Evolutionary conservation across 306 rosid genomes (phyloP), one percentile per base, ranked within the genome.

Genomic region (Rubus idaeus): DNA sequence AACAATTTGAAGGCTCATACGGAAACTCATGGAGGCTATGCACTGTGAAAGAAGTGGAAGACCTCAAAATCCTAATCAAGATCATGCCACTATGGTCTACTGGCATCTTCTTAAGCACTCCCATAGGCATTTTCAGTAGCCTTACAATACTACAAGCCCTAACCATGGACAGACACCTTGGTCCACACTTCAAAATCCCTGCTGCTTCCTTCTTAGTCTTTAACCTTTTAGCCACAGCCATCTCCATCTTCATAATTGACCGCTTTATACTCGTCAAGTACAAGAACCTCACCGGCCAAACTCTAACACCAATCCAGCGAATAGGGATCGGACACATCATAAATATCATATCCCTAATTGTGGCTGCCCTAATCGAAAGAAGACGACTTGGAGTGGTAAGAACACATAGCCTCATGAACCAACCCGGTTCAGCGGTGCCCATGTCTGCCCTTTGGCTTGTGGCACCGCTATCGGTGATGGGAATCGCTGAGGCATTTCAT

Each of bases 11-110:
- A 10, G 71, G 67, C 73, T 42, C 68, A 10, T 52, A 74, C 55
- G 41, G 41, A 78, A 78, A 50, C 70, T 75, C 86, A 56, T 75
- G 86, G 86, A 79, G 46, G 35, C 56, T 79, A 10, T 75, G 83
- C 46, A 75, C 83, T 1, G 70, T 83, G 37, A 72, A 64, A 75
- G 86, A 83, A 79, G 86, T 79, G 75, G 83, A 83, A 70, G 83
- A 75, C 74, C 80, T 83, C 46, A 83, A 83, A 71, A 39, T 69
- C 1, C 50, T 78, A 50, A 56, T 83, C 7, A 79, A 44, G 51
- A 79, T 79, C 60, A 50, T 83, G 26, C 78, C 83, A 45, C n/a
- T 79, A 4, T 83, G 86, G 86, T 83, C 83, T 37, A 45, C 81
- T 2, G 72, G 86, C 35, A 70, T 83, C 53, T 76, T 64, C n/a